A percentile compares a stretch with the other conserved stretches of the same genome.
phyloP scores from a whole-genome alignment of 2,329 filamentous ascomycete genomes.

The Colletotrichum gloeosporioides region DNA sequence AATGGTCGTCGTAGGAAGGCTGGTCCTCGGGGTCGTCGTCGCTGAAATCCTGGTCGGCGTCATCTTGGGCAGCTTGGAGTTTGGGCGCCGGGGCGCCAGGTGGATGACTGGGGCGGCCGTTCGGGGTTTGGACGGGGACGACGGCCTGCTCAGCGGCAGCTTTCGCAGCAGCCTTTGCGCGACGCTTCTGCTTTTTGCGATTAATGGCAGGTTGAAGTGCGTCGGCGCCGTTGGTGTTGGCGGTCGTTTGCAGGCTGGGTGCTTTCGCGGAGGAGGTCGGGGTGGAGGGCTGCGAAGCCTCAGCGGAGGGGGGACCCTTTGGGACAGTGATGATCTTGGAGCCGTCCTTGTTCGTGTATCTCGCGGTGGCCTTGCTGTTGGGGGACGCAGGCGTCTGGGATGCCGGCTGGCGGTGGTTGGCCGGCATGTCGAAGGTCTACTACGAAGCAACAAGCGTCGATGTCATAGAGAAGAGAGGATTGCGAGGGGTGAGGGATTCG shows the following conservation, averaged over 20 bases:
- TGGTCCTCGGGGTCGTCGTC: conserved; percentile 57
- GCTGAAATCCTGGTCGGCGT: conserved; percentile 60
- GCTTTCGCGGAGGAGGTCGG: conserved; percentile 49
- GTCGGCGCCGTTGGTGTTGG: conserved; percentile 25
- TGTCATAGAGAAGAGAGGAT: conserved; percentile 40
- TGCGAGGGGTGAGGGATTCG: conserved; percentile 2
- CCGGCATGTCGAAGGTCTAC: conserved; percentile 51
- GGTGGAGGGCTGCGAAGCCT: conserved; percentile 58
- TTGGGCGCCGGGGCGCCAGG: conserved; percentile 30
- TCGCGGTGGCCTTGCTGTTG: conserved; percentile 57
- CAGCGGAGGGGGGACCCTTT: conserved; percentile 55
- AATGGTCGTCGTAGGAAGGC: conserved; percentile 43
- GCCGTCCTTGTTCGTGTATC: conserved; percentile 72
- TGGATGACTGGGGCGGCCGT: conserved; percentile 46
- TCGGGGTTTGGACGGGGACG: conserved; percentile 33
- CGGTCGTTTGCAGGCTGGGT: conserved; percentile 28
- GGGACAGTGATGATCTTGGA: conserved; percentile 73
- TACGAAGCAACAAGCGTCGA: conserved; percentile 33
- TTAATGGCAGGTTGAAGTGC: conserved; percentile 66
- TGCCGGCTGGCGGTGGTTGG: conserved; percentile 57
- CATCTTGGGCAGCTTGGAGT: conserved; percentile 45
- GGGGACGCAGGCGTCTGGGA: conserved; percentile 56
- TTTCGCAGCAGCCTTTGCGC: conserved; percentile 82
- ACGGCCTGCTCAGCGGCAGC: conserved; percentile 48
- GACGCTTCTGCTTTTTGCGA: conserved; percentile 93